A percentile compares a stretch with the other conserved stretches of the same genome.
Conservation (phyloP, 1,284 basidiomycete species). For the Rhodotorula sp. region DNA sequence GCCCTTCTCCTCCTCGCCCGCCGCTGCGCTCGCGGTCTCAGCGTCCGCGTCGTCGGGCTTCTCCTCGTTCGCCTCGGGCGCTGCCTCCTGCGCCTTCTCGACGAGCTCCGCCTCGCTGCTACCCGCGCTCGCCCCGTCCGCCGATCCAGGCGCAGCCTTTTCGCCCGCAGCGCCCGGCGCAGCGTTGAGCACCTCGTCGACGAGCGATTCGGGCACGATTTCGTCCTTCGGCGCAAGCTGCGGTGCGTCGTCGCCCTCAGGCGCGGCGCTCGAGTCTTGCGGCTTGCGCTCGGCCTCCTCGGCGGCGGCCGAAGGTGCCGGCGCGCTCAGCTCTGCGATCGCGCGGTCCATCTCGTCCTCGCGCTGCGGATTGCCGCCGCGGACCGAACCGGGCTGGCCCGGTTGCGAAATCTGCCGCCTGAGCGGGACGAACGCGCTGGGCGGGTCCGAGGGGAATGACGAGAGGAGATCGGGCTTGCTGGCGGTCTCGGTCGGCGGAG, state of each 20-base stretch:
- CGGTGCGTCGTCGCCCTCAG: background rate
- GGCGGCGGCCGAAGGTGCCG: background rate
- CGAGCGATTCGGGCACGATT: background rate
- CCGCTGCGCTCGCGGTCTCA: background rate
- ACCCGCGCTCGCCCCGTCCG: background rate
- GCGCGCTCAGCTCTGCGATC: background rate
- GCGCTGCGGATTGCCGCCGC: background rate
- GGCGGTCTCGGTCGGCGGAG: background rate
- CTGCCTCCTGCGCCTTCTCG: background rate
- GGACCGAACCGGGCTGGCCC: constrained; percentile 7
- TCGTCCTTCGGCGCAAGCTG: background rate
- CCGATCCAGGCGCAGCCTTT: background rate
- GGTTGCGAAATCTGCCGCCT: constrained; percentile 23
- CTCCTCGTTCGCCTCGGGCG: constrained; percentile 8
- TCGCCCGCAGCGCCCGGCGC: background rate
- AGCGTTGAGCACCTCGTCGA: background rate
- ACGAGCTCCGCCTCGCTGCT: background rate
- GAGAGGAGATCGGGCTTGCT: constrained; percentile 6
- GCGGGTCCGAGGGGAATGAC: constrained; percentile 24
- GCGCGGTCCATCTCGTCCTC: background rate
- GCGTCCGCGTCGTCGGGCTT: constrained; percentile 17
- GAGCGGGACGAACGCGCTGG: constrained; percentile 33
- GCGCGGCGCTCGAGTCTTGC: background rate
- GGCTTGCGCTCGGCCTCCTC: background rate
- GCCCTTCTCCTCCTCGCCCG: background rate